Evolutionary conservation across 208 protist species (phyloP), one percentile per base, ranked within the genome.

Genomic region (Spongospora subterranea): DNA sequence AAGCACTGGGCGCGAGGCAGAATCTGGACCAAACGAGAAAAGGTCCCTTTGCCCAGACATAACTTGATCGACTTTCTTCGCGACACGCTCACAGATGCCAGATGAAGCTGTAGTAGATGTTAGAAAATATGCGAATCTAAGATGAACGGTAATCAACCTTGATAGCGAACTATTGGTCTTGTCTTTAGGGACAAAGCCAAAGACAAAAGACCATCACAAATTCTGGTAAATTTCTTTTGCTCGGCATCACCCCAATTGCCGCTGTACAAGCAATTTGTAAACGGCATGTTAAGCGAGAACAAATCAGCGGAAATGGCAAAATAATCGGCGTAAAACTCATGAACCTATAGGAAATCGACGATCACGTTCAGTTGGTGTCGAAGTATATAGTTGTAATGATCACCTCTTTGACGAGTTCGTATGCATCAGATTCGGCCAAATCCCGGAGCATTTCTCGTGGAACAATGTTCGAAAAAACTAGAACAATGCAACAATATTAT

Each of bases 311-410:
- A 64, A 29, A 92, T 91, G n/a, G 88, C 91, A 50, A 65, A 92
- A 92, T 92, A 92, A 35, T 92, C 91, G 29, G 89, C 89, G 92
- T 92, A 92, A 64, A 89, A 92, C 71, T 92, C 91, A 1, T 92
- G 91, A 54, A 92, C 77, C 89, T 92, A 89, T 35, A 40, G 6
- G n/a, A 35, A 6, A 82, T 6, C 6, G n/a, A 82, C n/a, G n/a
- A 35, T 6, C 71, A 39, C 6, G 71, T 35, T 82, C 35, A 20
- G 11, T 45, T 43, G 71, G 13, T 40, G 6, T 40, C 6, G 35
- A 35, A 6, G 17, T 43, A 82, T 43, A 82, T 82, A n/a, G 71
- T 82, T n/a, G n/a, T n/a, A n/a, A n/a, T n/a, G n/a, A n/a, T n/a
- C n/a, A 82, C 71, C n/a, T 82, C 17, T 82, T 91, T 91, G 0